These are phyloP conservation scores for Rhizopogon rudus DNA, from an alignment of 768 basidiomycete species.

Conservation along the genomic window DNA sequence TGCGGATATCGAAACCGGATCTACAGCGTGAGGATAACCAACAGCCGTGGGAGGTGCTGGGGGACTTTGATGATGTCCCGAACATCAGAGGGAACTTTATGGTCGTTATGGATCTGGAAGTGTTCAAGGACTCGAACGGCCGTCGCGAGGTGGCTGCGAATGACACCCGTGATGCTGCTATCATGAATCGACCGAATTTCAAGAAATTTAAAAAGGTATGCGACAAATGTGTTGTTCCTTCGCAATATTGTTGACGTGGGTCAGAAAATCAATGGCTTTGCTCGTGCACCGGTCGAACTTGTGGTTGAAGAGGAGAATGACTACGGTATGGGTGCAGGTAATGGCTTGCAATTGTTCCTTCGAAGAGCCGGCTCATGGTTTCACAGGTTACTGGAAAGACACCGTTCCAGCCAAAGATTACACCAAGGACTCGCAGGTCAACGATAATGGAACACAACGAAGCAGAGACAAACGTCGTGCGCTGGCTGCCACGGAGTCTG, in stretches of 20 bases:
- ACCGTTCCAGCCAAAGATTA: constrained; percentile 16
- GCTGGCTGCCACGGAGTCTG: constrained; percentile 35
- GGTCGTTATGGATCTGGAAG: constrained; percentile 66
- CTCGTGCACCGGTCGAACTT: constrained; percentile 43
- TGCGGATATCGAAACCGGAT: constrained; percentile 66
- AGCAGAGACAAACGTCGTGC: constrained; percentile 15
- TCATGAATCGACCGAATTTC: constrained; percentile 51
- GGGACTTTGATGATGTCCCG: constrained; percentile 59
- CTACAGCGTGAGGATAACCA: constrained; percentile 42
- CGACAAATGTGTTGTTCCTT: background rate
- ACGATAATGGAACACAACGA: constrained; percentile 6
- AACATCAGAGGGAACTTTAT: constrained; percentile 74
- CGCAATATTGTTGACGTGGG: background rate
- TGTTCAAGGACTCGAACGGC: constrained; percentile 31
- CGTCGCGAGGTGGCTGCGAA: constrained; percentile 14
- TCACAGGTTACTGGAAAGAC: constrained; percentile 55
- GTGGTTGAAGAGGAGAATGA: constrained; percentile 47
- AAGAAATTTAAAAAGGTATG: constrained; percentile 78
- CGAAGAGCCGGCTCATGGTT: background rate
- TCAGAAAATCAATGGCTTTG: constrained; percentile 24
- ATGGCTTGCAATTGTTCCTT: constrained; percentile 12
- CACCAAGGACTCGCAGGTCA: constrained; percentile 15
- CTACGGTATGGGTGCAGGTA: constrained; percentile 50
- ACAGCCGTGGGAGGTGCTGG: constrained; percentile 54
- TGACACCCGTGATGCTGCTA: constrained; percentile 31